A percentile compares a stretch with the other conserved stretches of the same genome.
phyloP scores from a whole-genome alignment of 1,284 basidiomycete genomes.

The Xanthoconium separans region DNA sequence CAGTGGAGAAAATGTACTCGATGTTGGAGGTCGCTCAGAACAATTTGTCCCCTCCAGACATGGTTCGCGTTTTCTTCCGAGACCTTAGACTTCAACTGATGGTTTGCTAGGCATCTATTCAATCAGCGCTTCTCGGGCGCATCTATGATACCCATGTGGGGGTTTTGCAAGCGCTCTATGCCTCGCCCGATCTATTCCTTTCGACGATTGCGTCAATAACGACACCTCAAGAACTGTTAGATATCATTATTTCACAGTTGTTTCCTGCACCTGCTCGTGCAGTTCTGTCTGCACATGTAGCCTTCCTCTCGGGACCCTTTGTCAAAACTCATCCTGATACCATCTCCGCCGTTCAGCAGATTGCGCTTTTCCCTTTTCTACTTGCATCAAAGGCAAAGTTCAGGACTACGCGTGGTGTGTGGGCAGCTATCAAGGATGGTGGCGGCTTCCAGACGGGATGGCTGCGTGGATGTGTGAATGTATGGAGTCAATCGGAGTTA shows the following conservation, averaged over 20 bases:
- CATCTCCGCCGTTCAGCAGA: conserved; percentile 51
- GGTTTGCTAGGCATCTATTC: conserved; percentile 44
- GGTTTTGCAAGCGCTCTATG: conserved; percentile 71
- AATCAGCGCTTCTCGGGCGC: conserved; percentile 57
- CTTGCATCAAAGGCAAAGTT: conserved; percentile 70
- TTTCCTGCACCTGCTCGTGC: conserved; percentile 46
- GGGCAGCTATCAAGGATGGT: conserved; percentile 53
- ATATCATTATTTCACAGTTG: conserved; percentile 44
- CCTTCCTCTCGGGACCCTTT: conserved; percentile 60
- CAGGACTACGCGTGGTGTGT: conserved; percentile 59
- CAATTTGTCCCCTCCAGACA: conserved; percentile 36
- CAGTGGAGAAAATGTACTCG: conserved; percentile 50
- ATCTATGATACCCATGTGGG: conserved; percentile 59
- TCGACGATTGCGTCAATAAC: conserved; percentile 35
- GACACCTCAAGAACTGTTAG: conserved; percentile 44
- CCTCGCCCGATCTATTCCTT: conserved; percentile 44
- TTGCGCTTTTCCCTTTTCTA: conserved; percentile 70
- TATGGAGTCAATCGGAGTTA: conserved; percentile 34
- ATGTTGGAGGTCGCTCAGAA: conserved; percentile 27
- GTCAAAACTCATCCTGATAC: conserved; percentile 35
- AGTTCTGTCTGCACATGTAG: conserved; percentile 58
- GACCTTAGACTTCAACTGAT: background rate
- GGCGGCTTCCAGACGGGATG: conserved; percentile 20
- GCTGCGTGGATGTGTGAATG: conserved; percentile 46
- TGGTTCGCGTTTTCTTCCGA: conserved; percentile 14